These are phyloP conservation scores for Spinellus fusiger DNA, from an alignment of 192 early-diverging fungal genomes.

Conservation along the genomic window DNA sequence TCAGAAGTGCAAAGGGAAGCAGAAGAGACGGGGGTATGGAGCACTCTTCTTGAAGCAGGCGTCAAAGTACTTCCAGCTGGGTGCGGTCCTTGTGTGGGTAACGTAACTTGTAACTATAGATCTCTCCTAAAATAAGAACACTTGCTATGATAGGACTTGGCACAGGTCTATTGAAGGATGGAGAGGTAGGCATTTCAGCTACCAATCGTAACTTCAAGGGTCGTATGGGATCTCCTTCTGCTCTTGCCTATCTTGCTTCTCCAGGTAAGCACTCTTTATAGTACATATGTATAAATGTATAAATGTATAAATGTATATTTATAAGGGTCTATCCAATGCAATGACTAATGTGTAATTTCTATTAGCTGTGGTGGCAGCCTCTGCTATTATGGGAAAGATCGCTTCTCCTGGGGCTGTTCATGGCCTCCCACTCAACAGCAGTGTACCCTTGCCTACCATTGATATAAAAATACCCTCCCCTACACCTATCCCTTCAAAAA, in stretches of 20 bases:
- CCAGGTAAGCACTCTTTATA: constrained; percentile 65
- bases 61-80: constrained; percentile 87
- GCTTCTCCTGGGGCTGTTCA: constrained; percentile 13
- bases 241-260: constrained; percentile 90
- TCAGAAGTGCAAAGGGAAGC: constrained; percentile 88
- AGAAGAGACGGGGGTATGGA: constrained; percentile 83
- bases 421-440: too few relatives aligned
- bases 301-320: too few relatives aligned
- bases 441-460: constrained; percentile 17
- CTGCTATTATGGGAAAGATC: constrained; percentile 85
- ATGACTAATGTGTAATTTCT: neutral
- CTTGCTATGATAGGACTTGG: constrained; percentile 89
- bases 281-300: too few relatives aligned
- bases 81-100: constrained; percentile 94
- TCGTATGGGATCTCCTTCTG: constrained; percentile 91
- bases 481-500: constrained; percentile 10
- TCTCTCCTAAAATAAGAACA: neutral
- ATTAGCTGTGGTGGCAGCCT: constrained; percentile 87
- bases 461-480: constrained; percentile 17
- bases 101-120: neutral
- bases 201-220: constrained; percentile 99
- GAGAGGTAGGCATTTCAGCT: constrained; percentile 97
- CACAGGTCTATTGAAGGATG: constrained; percentile 87
- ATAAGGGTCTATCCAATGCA: too few relatives aligned
- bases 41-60: constrained; percentile 78